Conservation (phyloP, 139 green algal species). For the Picocystis salinarum region DNA sequence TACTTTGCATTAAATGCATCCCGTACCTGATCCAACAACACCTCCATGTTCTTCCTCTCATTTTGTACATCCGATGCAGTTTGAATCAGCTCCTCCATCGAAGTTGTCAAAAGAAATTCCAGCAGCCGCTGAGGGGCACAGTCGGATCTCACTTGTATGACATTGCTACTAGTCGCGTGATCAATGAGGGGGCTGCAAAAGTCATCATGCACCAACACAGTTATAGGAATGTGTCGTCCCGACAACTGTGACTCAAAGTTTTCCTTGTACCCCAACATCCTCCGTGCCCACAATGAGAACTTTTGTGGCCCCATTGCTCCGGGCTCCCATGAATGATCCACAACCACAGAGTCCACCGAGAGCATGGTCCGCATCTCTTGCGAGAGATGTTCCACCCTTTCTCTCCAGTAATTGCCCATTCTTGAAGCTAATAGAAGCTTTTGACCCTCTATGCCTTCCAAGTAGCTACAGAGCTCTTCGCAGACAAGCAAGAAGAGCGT, state of each 20-base stretch:
- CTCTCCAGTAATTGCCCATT: too few relatives aligned
- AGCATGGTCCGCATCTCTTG: not conserved
- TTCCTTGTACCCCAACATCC: not conserved
- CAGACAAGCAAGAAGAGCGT: too few relatives aligned
- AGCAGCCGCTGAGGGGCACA: conserved; percentile 47
- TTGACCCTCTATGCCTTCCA: too few relatives aligned
- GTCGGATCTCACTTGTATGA: conserved; percentile 66
- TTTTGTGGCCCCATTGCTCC: not conserved
- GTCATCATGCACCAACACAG: conserved; percentile 58
- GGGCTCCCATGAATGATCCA: not conserved
- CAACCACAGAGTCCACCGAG: not conserved
- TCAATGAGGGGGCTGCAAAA: conserved; percentile 42
- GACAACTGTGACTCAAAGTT: not conserved
- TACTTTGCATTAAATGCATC: conserved; percentile 27
- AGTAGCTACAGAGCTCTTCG: too few relatives aligned
- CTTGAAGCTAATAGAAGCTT: too few relatives aligned
- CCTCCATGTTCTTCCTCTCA: conserved; percentile 14
- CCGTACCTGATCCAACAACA: conserved; percentile 22
- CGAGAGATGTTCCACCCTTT: not conserved
- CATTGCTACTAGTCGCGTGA: conserved; percentile 38
- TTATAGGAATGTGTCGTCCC: too few relatives aligned
- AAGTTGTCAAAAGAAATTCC: conserved; percentile 44
- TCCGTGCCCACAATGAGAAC: not conserved
- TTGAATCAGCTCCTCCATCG: conserved; percentile 22
- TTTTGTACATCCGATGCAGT: conserved; percentile 22